These are phyloP conservation scores for Xylaria acuta DNA, from an alignment of 495 filamentous ascomycete species.

Conservation along the genomic window DNA sequence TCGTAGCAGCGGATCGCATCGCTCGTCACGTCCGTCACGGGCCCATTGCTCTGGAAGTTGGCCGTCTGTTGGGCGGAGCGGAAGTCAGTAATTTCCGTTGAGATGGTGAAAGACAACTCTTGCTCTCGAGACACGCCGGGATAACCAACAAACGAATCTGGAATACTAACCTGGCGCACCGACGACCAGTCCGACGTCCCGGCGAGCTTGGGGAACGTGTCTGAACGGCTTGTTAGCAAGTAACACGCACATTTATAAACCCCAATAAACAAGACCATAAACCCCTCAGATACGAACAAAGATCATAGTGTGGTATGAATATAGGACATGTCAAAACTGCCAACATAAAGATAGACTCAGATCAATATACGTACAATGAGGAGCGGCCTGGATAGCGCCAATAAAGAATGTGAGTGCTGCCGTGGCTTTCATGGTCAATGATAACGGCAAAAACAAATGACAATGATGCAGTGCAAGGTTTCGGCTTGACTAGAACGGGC, in stretches of 20 bases:
- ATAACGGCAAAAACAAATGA: background rate
- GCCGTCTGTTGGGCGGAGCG: constrained; percentile 27
- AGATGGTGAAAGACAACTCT: background rate
- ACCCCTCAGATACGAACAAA: background rate
- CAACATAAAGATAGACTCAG: background rate
- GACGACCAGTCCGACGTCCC: constrained; percentile 54
- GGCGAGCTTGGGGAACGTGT: constrained; percentile 42
- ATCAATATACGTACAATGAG: constrained; percentile 45
- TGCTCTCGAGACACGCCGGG: background rate
- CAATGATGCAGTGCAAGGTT: background rate
- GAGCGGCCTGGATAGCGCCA: constrained; percentile 44
- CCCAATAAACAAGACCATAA: background rate
- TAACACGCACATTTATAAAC: background rate
- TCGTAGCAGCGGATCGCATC: constrained; percentile 60
- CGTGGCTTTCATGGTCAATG: constrained; percentile 45
- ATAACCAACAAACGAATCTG: background rate
- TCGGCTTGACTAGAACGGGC: background rate
- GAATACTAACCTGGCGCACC: constrained; percentile 46
- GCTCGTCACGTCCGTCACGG: constrained; percentile 56
- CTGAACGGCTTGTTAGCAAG: constrained; percentile 26
- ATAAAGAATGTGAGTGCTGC: constrained; percentile 42
- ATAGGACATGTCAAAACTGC: background rate
- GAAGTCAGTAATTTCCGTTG: background rate
- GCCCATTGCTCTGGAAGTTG: constrained; percentile 61
- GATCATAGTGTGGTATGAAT: background rate